phyloP scores from a whole-genome alignment of 768 basidiomycete genomes.

The Russula dissimulans region DNA sequence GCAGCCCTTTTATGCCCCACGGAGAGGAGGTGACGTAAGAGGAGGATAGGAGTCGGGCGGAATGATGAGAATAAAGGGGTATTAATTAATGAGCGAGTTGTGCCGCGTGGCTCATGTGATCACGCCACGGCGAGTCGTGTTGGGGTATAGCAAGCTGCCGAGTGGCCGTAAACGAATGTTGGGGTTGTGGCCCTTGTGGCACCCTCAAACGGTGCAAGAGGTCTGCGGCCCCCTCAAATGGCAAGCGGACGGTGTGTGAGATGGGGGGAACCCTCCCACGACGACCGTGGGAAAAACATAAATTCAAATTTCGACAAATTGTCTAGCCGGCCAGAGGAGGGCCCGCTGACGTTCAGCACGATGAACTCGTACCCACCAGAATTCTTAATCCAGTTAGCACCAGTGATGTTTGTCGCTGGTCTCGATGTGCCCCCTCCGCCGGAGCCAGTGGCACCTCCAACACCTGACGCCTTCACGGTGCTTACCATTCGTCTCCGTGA shows the following conservation, averaged over 20 bases:
- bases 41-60: too few relatives aligned
- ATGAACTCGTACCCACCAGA: slow-evolving; percentile 96
- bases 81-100: too few relatives aligned
- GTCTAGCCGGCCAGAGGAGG: background rate
- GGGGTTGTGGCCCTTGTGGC: background rate
- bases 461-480: slow-evolving; percentile 39
- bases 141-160: too few relatives aligned
- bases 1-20: background rate
- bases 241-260: background rate
- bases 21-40: background rate
- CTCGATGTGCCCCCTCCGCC: slow-evolving; percentile 36
- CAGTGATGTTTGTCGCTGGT: slow-evolving; percentile 93
- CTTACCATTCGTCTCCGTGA: slow-evolving; percentile 60
- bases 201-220: background rate
- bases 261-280: too few relatives aligned
- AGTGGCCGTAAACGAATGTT: background rate
- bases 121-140: too few relatives aligned
- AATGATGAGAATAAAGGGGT: too few relatives aligned
- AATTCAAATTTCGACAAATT: background rate
- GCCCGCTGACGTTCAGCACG: background rate
- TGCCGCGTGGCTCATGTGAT: too few relatives aligned
- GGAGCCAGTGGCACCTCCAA: slow-evolving; percentile 17
- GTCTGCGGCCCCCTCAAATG: background rate
- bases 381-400: slow-evolving; percentile 78
- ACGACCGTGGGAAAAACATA: too few relatives aligned